phyloP scores from a whole-genome alignment of 2,329 filamentous ascomycete species.

The Botrytis tulipae region DNA sequence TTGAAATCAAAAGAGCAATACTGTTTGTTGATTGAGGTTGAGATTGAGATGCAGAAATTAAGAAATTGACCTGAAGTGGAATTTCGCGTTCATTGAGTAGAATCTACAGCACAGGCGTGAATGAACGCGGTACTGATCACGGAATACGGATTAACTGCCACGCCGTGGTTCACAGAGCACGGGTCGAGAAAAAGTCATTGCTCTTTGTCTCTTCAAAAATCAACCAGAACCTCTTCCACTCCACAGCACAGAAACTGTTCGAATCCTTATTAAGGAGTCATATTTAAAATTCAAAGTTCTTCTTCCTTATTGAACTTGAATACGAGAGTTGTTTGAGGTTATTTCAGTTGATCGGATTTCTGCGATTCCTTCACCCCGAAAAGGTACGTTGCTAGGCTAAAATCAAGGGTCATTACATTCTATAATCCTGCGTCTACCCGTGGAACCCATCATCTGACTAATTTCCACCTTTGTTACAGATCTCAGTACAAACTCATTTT shows the following conservation, averaged over 20 bases:
- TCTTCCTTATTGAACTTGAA: background rate
- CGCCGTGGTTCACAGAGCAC: background rate
- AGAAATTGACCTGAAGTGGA: conserved; percentile 15
- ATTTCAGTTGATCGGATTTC: background rate
- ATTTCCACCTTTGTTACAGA: conserved; percentile 17
- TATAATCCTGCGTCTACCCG: conserved; percentile 11
- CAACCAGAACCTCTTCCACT: background rate
- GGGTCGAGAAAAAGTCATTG: background rate
- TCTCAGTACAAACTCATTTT: conserved; percentile 14
- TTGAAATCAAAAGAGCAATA: background rate
- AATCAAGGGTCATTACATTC: background rate
- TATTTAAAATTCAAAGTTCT: background rate
- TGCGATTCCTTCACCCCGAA: background rate
- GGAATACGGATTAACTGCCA: conserved; percentile 16
- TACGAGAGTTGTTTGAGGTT: background rate
- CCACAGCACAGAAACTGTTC: background rate
- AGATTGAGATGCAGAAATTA: conserved; percentile 18
- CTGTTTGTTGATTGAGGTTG: conserved; percentile 24
- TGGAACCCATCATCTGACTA: conserved; percentile 14
- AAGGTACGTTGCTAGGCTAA: conserved; percentile 18
- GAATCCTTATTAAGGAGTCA: conserved; percentile 1
- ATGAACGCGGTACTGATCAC: conserved; percentile 11
- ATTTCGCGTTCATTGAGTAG: conserved; percentile 19
- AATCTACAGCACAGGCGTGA: conserved; percentile 14
- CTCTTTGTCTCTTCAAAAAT: conserved; percentile 12